A percentile compares a stretch with the other conserved stretches of the same genome.
phyloP scores from a whole-genome alignment of 352 stramenopile genomes.

The Globisporangium recalcitrans region DNA sequence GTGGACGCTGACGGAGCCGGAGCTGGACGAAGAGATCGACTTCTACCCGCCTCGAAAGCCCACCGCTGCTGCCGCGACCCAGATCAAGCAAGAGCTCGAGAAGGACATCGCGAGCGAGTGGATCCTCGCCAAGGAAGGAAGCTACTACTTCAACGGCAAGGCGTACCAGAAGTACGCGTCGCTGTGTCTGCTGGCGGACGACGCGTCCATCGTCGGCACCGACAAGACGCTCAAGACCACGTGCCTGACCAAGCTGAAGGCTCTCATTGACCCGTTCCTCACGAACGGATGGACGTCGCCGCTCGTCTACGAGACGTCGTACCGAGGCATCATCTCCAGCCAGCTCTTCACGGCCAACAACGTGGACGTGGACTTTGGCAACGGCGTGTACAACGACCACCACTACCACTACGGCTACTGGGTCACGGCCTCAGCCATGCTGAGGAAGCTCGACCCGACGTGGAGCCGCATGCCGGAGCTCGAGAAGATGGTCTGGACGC shows the following conservation, averaged over 20 bases:
- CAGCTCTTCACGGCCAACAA: constrained; percentile 42
- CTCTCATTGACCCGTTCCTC: constrained; percentile 49
- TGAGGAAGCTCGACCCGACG: constrained; percentile 54
- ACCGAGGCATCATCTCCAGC: constrained; percentile 48
- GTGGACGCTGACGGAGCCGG: constrained; percentile 51
- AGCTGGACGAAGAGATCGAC: constrained; percentile 42
- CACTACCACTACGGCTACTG: constrained; percentile 84
- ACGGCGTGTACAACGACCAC: constrained; percentile 79
- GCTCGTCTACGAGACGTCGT: constrained; percentile 65
- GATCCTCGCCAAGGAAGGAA: constrained; percentile 32
- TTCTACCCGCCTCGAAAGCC: constrained; percentile 48
- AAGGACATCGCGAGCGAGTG: constrained; percentile 54
- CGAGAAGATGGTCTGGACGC: constrained; percentile 52
- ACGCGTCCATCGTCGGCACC: constrained; percentile 34
- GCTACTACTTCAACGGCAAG: constrained; percentile 80
- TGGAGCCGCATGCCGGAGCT: constrained; percentile 50
- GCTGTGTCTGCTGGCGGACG: constrained; percentile 61
- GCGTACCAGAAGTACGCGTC: constrained; percentile 77
- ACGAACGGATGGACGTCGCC: constrained; percentile 43
- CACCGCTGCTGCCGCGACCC: constrained; percentile 20
- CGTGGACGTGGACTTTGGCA: constrained; percentile 66
- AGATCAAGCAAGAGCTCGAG: constrained; percentile 40
- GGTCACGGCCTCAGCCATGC: constrained; percentile 53
- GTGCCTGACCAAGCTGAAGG: constrained; percentile 57
- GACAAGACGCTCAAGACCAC: constrained; percentile 40